These are phyloP conservation scores for Tilletia indica DNA, from an alignment of 1,284 basidiomycete species.

Conservation along the genomic window DNA sequence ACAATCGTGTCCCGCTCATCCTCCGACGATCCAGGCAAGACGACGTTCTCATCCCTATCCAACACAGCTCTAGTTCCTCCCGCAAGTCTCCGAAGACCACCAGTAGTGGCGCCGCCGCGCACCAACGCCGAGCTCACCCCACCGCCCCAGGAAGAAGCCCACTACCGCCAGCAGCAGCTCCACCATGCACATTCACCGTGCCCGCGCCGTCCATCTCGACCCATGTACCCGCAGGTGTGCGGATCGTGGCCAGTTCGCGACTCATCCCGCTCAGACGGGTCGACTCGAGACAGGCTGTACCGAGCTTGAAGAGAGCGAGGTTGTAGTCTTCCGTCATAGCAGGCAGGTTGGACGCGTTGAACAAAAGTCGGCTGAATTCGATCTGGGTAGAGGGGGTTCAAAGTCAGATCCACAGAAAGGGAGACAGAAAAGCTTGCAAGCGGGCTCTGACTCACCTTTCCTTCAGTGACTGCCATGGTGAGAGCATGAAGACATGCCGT, in stretches of 20 bases:
- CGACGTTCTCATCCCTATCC: too few species aligned
- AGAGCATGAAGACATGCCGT: constrained; percentile 43
- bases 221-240: constrained; percentile 37
- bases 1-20: background rate
- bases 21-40: background rate
- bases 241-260: constrained; percentile 36
- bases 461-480: constrained; percentile 44
- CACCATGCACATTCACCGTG: constrained; percentile 26
- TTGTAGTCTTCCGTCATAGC: constrained; percentile 43
- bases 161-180: constrained; percentile 3
- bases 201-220: constrained; percentile 42
- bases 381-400: constrained; percentile 23
- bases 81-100: too few species aligned
- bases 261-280: constrained; percentile 44
- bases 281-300: constrained; percentile 49
- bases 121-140: too few species aligned
- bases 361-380: constrained; percentile 33
- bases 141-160: too few species aligned
- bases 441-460: background rate
- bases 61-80: too few species aligned
- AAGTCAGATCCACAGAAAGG: background rate
- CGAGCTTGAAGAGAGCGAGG: constrained; percentile 47
- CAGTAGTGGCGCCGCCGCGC: too few species aligned
- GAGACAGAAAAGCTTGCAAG: background rate
- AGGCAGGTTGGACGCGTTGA: constrained; percentile 38